These are phyloP conservation scores for Penicillium taxi DNA, from an alignment of 495 filamentous ascomycete genomes.

Conservation along the genomic window DNA sequence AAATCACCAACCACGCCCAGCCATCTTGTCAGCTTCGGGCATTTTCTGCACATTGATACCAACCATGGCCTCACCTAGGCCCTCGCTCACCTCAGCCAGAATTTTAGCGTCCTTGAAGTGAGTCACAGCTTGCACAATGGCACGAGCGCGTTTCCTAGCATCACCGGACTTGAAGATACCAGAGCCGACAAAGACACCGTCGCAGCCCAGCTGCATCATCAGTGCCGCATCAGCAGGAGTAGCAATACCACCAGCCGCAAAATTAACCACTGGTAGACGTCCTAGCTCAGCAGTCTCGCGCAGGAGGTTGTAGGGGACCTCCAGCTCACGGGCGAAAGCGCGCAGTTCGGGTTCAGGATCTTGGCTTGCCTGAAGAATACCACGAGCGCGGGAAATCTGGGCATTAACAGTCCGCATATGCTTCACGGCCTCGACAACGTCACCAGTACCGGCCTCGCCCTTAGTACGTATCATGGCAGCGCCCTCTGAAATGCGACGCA, in stretches of 20 bases:
- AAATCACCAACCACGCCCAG: constrained; percentile 75
- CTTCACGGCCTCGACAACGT: constrained; percentile 92
- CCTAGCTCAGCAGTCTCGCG: constrained; percentile 80
- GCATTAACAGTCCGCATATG: constrained; percentile 88
- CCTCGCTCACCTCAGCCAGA: constrained; percentile 76
- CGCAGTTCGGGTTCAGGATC: constrained; percentile 69
- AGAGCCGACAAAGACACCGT: constrained; percentile 93
- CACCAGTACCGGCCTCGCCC: constrained; percentile 96
- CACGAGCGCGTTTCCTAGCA: constrained; percentile 75
- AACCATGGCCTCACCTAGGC: constrained; percentile 92
- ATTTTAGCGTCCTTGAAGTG: constrained; percentile 82
- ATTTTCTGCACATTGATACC: constrained; percentile 76
- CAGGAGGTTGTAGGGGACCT: constrained; percentile 65
- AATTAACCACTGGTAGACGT: constrained; percentile 93
- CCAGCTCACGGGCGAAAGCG: constrained; percentile 72
- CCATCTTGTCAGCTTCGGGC: constrained; percentile 70
- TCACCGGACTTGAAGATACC: constrained; percentile 97
- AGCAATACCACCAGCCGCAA: constrained; percentile 93
- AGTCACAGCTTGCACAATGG: constrained; percentile 90
- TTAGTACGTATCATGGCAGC: constrained; percentile 99
- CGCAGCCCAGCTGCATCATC: constrained; percentile 99
- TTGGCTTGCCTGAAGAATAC: constrained; percentile 48
- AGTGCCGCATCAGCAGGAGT: constrained; percentile 94
- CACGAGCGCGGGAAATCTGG: constrained; percentile 70
- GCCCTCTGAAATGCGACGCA: constrained; percentile 85